Evolutionary conservation across 306 rosid species (phyloP), one percentile per base, ranked within the genome.

Genomic region (Malus sylvestris): DNA sequence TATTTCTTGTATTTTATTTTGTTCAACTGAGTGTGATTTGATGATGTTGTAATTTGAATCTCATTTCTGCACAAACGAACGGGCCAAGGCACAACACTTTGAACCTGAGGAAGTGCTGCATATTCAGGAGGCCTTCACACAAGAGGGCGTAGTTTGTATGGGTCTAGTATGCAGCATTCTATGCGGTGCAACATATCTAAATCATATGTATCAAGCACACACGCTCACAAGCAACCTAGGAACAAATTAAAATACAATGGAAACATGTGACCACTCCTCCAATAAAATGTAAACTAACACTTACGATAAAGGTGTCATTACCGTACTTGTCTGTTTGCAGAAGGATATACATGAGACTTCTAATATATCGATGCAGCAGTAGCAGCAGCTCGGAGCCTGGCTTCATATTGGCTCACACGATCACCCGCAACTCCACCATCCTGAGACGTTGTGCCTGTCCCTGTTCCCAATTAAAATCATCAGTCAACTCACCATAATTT

Each of bases 321-420:
- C 99, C 99, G 81, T 61, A 55, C 93, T 77, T 83, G 80, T 46
- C 96, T 82, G 82, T 83, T 81, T 80, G 91, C 82, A 51, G 88
- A 79, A 64, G 91, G 91, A 81, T 85, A 87, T 33, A 87, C 89
- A 67, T 59, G 79, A 80, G 98, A 95, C 77, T 89, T 95, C 90
- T 89, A 97, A 81, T 95, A 95, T 78, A 90, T 82, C 60, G 97
- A 85, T 71, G 98, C 98, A 29, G 98, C 97, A 6, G 98, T 96
- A 6, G 93, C 97, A n/a, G 97, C 97, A 68, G 98, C 96, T 87
- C 68, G 97, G 70, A 90, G 96, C 84, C 97, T 90, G 65, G 95
- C 91, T 84, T 90, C 96, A 81, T 90, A 91, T 68, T 73, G 86
- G 81, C 90, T 92, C 76, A 88, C 55, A 78, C 70, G 82, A 85